phyloP scores from a whole-genome alignment of 371 early-diverging fungal genomes.

The Rhizopus stolonifer region DNA sequence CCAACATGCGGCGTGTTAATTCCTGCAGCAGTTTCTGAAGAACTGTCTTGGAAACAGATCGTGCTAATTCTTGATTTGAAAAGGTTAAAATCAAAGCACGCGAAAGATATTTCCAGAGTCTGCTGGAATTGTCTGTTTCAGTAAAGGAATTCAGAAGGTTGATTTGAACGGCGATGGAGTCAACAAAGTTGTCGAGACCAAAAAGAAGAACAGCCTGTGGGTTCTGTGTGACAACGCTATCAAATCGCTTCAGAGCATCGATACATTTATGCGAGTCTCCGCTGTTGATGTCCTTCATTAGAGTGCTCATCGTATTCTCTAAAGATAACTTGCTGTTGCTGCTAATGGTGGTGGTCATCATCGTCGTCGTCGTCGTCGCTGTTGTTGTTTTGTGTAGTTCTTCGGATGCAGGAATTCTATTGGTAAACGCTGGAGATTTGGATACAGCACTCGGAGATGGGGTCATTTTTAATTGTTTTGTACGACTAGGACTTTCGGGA shows the following conservation, averaged over 20 bases:
- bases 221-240: conserved; percentile 56
- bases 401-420: conserved; percentile 18
- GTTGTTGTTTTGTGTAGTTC: conserved; percentile 3
- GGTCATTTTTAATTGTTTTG: conserved; percentile 10
- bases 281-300: conserved; percentile 75
- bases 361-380: too few relatives aligned
- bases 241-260: conserved; percentile 81
- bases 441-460: conserved; percentile 16
- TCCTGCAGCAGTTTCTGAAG: conserved; percentile 72
- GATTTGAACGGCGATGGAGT: conserved; percentile 61
- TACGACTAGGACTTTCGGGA: conserved; percentile 14
- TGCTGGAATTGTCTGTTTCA: conserved; percentile 41
- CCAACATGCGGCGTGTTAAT: conserved; percentile 74
- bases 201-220: conserved; percentile 52
- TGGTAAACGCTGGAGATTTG: conserved; percentile 12
- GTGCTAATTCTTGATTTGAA: conserved; percentile 63
- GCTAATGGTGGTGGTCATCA: too few relatives aligned
- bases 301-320: conserved; percentile 59
- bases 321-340: conserved; percentile 5
- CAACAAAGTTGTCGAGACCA: conserved; percentile 67
- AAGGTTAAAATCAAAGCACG: conserved; percentile 78
- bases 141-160: conserved; percentile 66
- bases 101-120: conserved; percentile 78
- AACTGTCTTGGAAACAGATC: conserved; percentile 56
- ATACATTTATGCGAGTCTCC: conserved; percentile 69